phyloP scores from a whole-genome alignment of 2,329 filamentous ascomycete species.

The Fusarium sp. region DNA sequence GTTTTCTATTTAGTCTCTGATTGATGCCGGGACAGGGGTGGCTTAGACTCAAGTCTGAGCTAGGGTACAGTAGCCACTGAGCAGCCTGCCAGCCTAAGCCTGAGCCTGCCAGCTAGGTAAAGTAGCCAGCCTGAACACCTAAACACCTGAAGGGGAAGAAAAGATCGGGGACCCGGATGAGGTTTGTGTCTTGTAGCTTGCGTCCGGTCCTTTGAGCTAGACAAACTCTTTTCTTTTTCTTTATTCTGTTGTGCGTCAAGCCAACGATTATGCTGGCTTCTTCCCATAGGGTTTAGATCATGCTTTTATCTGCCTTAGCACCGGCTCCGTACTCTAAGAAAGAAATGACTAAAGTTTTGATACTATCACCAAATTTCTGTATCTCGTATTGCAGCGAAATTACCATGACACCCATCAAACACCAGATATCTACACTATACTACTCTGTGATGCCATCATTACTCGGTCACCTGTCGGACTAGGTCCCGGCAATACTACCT shows the following conservation, averaged over 20 bases:
- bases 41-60: constrained; percentile 4
- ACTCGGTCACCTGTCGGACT: constrained; percentile 25
- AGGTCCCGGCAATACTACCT: constrained; percentile 15
- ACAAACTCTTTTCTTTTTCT: constrained; percentile 1
- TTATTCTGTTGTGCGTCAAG: too few relatives aligned
- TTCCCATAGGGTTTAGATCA: not conserved
- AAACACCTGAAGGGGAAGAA: not conserved
- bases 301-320: not conserved
- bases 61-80: constrained; percentile 31
- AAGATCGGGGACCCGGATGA: constrained; percentile 1
- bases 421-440: not conserved
- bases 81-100: too few relatives aligned
- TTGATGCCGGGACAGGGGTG: constrained; percentile 30
- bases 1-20: constrained; percentile 42
- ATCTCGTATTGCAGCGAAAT: not conserved
- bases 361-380: not conserved
- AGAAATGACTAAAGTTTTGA: not conserved
- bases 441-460: constrained; percentile 21
- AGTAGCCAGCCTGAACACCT: not conserved
- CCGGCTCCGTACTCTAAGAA: too few relatives aligned
- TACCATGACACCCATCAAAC: not conserved
- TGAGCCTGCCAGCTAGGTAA: too few relatives aligned
- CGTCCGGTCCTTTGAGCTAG: not conserved
- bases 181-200: constrained; percentile 8
- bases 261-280: not conserved